Conservation (phyloP, 208 protist species). For the Porcisia hertigi region DNA sequence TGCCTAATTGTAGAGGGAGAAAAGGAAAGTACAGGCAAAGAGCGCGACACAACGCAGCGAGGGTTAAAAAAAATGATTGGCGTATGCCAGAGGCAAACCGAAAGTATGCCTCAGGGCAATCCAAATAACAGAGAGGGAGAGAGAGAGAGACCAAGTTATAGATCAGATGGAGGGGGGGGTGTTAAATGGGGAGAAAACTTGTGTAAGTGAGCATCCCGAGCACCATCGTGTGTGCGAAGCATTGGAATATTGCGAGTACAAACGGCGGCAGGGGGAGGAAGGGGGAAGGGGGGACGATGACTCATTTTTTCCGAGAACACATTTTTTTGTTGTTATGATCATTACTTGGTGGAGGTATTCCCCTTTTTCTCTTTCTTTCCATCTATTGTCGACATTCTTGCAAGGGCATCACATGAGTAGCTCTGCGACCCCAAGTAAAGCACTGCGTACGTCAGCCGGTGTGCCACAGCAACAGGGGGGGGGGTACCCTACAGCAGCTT, state of each 20-base stretch:
- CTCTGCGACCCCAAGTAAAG: not conserved
- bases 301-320: not conserved
- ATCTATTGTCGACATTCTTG: not conserved
- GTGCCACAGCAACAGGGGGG: not conserved
- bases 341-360: too few species aligned
- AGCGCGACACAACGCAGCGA: too few species aligned
- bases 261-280: not conserved
- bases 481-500: not conserved
- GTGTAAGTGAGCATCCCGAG: not conserved
- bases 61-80: too few species aligned
- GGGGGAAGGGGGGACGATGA: not conserved
- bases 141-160: not conserved
- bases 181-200: not conserved
- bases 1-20: too few species aligned
- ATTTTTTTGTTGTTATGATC: not conserved
- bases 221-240: not conserved
- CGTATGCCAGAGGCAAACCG: too few species aligned
- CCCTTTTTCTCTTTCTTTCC: not conserved
- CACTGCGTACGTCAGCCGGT: not conserved
- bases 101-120: too few species aligned
- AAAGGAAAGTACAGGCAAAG: too few species aligned
- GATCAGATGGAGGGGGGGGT: not conserved
- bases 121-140: not conserved
- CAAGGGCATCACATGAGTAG: not conserved
- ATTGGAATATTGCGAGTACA: too few species aligned